Base-by-base conservation (phyloP, 306 rosid species). In the Rosa rugosa region DNA sequence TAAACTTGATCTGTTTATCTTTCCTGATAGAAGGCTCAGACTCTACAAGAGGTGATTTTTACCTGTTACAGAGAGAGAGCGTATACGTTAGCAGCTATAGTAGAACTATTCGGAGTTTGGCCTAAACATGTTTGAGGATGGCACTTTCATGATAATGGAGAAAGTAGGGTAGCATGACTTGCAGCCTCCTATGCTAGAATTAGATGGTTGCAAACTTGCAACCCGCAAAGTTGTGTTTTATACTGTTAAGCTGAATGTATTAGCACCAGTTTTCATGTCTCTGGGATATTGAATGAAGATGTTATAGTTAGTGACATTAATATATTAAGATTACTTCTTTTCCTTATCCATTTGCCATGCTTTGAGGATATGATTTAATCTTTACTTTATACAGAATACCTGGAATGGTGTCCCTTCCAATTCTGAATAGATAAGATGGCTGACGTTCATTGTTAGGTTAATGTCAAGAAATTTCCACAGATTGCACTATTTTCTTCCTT, bases 341-440 rank as follows among this genome's bases (percentile, higher is more conserved):
- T 6, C 10, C 45, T 41, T 41, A 41, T 11, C 47, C 31, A 50
- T 53, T 11, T 22, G 22, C 50, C 20, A 22, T 23, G 51, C 23
- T 74, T 42, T 62, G 41, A 36, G 1, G 42, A 22, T 36, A 34
- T 4, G 40, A 20, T 5, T 34, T 6, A 20, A 20, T 18, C 27
- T 11, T 66, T 1, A 40, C 56, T 75, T 42, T 75, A n/a, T 75
- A 31, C 40, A 17, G n/a, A 9, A 53, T 54, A 16, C 40, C 44
- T 23, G 68, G 56, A 69, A 45, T 0, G 77, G 20, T 31, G 81
- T 38, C 80, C 77, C 51, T 81, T 81, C 77, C 63, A 65, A 16
- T 59, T 51, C 68, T 40, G 60, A 81, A 70, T 18, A 70, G 77
- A 67, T 66, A 27, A n/a, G 79, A 40, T 45, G 60, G 53, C 75